Base-by-base conservation (phyloP, 1,284 basidiomycete species). In the Ustilago trichophora region DNA sequence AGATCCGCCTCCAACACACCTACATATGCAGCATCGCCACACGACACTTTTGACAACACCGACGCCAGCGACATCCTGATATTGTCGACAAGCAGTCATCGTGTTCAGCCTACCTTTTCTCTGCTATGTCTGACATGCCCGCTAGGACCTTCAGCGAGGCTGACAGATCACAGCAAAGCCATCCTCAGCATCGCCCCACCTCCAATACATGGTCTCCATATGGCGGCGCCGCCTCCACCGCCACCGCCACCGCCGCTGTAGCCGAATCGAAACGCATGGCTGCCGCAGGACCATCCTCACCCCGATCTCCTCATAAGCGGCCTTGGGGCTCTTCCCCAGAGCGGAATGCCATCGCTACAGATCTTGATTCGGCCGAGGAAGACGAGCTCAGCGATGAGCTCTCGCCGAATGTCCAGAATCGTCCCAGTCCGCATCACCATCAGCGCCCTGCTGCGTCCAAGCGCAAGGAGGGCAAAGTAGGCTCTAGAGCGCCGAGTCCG, bases 61-160 rank as follows among this genome's bases (percentile, higher is more conserved):
- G n/a, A n/a, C n/a, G n/a, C 25, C 11, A 26, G 21, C 27, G 10
- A 13, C 45, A 12, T 22, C 35, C n/a, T n/a, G 10, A 18, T 33
- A 52, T 33, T 18, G 33, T 33, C 45, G 16, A 34, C 41, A 29
- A 38, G 19, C 35, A 43, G 16, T n/a, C 36, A n/a, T 15, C 7
- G 33, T 11, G 18, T 16, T 33, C 33, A 22, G 21, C 22, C 18
- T 36, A 19, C 22, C 29, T 11, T 15, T 24, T 29, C 10, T 10
- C 52, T 32, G 52, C 59, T 42, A 63, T 63, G 59, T 63, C 59
- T 33, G 47, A 38, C 42, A 46, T 57, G 53, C 53, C 60, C 27
- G 53, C 44, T 45, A 22, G 38, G 13, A 56, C 35, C 27, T 38
- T 53, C n/a, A 44, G 49, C 53, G 49, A 56, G 49, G 45, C 41